Base-by-base conservation (phyloP, 495 filamentous ascomycete species). In the Aspergillus coremiiformis region DNA sequence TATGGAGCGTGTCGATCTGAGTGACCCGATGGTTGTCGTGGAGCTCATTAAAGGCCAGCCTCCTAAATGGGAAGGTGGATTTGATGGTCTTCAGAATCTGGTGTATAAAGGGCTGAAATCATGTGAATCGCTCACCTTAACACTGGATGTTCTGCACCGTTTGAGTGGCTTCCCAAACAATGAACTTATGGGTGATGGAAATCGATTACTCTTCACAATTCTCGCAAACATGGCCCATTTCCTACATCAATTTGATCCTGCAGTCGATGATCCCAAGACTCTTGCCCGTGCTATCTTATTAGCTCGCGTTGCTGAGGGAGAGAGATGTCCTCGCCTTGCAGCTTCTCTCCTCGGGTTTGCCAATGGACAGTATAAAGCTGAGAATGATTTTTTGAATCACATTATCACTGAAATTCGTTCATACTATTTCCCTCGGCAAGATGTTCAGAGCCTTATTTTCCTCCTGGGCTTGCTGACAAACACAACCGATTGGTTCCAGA, bases 381-480 rank as follows among this genome's bases (percentile, higher is more conserved):
- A 81, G 54, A 81, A 81, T 47, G 89, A 93, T 29, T 95, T 96
- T 59, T 72, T 96, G 46, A 66, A 73, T 21, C 84, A 90, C 59
- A 80, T 88, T 12, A 77, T 92, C 29, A 79, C 76, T 8, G 86
- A 91, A 21, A 81, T 96, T 47, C 83, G 84, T 19, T 81, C 84
- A 26, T 83, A 81, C 44, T 96, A 84, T 66, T 86, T 95, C 50
- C 89, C 91, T n/a, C 76, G 79, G 22, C 80, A 86, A 47, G 93
- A 99, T 52, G 86, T 89, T 50, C 79, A 83, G 39, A 86, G 86
- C 69, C 68, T 97, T 4, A 87, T 90, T 0, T 96, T 95, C 73
- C 68, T 97, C 27, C 87, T 99, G 75, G 89, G 93, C 4, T 78
- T 96, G 52, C 75, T 97, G 48, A 95, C 90, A 10, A 99, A 97